Base-by-base conservation (phyloP, 208 protist genomes). In the Phytomonas sp. region DNA sequence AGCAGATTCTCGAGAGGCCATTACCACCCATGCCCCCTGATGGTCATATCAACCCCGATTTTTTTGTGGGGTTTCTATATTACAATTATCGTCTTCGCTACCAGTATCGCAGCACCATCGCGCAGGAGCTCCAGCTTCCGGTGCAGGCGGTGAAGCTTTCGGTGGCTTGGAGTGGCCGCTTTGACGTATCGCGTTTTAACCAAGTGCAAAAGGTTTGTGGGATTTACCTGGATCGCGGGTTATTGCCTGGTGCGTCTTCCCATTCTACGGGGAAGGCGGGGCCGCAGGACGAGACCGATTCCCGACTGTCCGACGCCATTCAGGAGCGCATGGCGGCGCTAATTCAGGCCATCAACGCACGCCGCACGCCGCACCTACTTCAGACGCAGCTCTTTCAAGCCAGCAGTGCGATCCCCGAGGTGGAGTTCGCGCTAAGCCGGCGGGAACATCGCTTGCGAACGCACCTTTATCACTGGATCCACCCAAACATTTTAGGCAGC, bases 1-100 rank as follows among this genome's bases (percentile, higher is more conserved):
- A 79, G 7, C 23, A 37, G 14, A 74, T 94, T 19, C 77, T 95
- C 36, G 83, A 87, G 68, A 66, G 76, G 56, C 90, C 90, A 12
- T 71, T 95, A 42, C 90, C 90, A 0, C 76, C 77, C 0, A 76
- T 95, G 66, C 90, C 90, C 2, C 73, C 65, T 23, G 88, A 94
- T 69, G 91, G 91, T 42, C 84, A 68, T 56, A 75, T 91, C 8
- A 71, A 82, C 23, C 91, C 91, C 1, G 86, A 95, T 69, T 82
- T 95, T 52, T 82, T 95, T 37, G 76, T 95, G 23, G 91, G 91
- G 52, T 92, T 95, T 63, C 76, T 80, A 12, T 84, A 89, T 73
- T 95, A 95, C 77, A 79, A 80, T 69, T 94, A 93, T 68, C 79
- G 81, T 11, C 75, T 88, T 59, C 84, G 91, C 8, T 88, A 95